These are phyloP conservation scores for Helotiales sp. DNA, from an alignment of 2,329 filamentous ascomycete species.

Conservation along the genomic window DNA sequence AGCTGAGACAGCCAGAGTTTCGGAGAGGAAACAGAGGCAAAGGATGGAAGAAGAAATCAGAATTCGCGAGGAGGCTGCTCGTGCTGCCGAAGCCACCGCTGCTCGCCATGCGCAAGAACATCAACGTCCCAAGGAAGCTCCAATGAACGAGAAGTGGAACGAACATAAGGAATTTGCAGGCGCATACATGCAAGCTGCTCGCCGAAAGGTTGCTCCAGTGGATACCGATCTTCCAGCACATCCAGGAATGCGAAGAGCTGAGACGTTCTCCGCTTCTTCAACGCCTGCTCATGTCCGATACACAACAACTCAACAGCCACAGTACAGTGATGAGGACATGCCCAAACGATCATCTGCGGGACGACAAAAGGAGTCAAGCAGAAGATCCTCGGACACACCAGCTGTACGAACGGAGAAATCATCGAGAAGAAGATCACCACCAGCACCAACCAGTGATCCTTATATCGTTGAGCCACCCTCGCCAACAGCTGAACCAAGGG, in stretches of 20 bases:
- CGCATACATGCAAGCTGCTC: conserved; percentile 42
- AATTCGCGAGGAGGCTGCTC: conserved; percentile 28
- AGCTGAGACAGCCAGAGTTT: conserved; percentile 21
- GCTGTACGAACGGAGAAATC: conserved; percentile 32
- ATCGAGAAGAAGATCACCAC: conserved; percentile 29
- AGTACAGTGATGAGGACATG: conserved; percentile 40
- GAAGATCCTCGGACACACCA: conserved; percentile 38
- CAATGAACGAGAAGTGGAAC: conserved; percentile 36
- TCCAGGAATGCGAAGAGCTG: conserved; percentile 36
- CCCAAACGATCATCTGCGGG: conserved; percentile 40
- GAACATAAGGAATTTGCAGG: conserved; percentile 36
- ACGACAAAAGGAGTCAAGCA: conserved; percentile 31
- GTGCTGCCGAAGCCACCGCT: conserved; percentile 16
- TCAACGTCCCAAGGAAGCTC: conserved; percentile 27
- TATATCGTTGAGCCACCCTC: conserved; percentile 40
- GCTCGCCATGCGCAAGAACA: conserved; percentile 19
- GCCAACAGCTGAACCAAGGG: conserved; percentile 31
- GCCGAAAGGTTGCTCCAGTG: conserved; percentile 28
- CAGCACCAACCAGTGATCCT: conserved; percentile 27
- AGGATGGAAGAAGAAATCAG: conserved; percentile 35
- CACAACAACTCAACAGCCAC: conserved; percentile 31
- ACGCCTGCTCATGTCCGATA: conserved; percentile 14
- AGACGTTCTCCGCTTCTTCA: conserved; percentile 37
- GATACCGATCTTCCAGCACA: conserved; percentile 26
- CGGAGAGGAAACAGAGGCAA: conserved; percentile 35